phyloP scores from a whole-genome alignment of 202 grass and related monocot species.

The Eragrostis tef region DNA sequence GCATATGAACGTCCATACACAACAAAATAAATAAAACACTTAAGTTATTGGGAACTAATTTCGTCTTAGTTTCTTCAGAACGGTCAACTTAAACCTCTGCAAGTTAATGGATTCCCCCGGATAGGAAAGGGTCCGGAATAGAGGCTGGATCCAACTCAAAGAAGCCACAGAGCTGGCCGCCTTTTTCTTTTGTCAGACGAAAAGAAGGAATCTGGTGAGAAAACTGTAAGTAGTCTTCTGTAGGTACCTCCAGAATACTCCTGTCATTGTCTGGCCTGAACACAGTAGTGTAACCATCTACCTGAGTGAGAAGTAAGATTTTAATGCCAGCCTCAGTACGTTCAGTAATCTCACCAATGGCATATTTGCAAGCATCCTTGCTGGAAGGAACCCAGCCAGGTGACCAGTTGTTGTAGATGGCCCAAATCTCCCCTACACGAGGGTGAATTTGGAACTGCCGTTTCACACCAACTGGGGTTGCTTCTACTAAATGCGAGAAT shows the following conservation, averaged over 20 bases:
- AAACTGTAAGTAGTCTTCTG: conserved; percentile 60
- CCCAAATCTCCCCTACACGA: conserved; percentile 71
- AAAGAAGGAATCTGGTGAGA: conserved; percentile 82
- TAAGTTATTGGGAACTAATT: conserved; percentile 3
- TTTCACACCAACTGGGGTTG: conserved; percentile 40
- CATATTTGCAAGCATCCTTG: conserved; percentile 63
- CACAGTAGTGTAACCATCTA: conserved; percentile 62
- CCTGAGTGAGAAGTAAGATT: conserved; percentile 58
- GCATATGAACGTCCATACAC: neutral
- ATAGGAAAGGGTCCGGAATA: conserved; percentile 66
- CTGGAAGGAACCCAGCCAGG: conserved; percentile 58
- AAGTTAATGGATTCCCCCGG: conserved; percentile 9
- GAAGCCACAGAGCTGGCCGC: conserved; percentile 64
- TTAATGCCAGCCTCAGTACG: conserved; percentile 53
- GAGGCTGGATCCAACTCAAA: conserved; percentile 90
- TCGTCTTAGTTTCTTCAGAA: conserved; percentile 23
- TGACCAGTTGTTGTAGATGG: conserved; percentile 77
- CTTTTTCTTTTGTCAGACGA: conserved; percentile 65
- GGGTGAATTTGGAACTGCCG: conserved; percentile 62
- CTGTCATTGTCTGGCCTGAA: conserved; percentile 60
- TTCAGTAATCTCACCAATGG: conserved; percentile 70
- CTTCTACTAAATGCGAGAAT: conserved; percentile 81
- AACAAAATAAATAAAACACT: neutral
- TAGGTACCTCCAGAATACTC: conserved; percentile 54
- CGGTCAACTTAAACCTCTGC: neutral